Evolutionary conservation across 768 basidiomycete species (phyloP).

Genomic region (Agaricus blazei): DNA sequence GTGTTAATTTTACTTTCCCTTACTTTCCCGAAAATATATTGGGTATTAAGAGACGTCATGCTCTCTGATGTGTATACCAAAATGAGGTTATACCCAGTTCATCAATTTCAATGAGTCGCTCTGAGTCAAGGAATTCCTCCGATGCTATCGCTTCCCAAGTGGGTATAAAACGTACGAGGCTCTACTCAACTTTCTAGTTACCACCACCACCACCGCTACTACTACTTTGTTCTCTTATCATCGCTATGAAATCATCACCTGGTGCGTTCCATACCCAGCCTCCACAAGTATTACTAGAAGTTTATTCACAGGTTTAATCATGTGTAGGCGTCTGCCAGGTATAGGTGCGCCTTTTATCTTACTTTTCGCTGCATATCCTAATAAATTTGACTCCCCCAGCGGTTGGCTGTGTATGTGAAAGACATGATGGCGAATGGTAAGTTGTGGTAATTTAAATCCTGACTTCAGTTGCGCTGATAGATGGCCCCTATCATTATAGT

Average conservation of each 20-base stretch:
- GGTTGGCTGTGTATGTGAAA: slow-evolving; percentile 93
- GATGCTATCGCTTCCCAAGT: too few relatives aligned
- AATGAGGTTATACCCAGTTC: too few relatives aligned
- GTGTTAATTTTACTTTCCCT: too few relatives aligned
- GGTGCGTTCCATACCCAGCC: slow-evolving; percentile 19
- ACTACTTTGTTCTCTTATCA: not conserved
- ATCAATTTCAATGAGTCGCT: too few relatives aligned
- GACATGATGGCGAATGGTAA: slow-evolving; percentile 99
- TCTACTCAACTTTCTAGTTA: too few relatives aligned
- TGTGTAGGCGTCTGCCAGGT: slow-evolving; percentile 97
- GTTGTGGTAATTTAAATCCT: slow-evolving; percentile 17
- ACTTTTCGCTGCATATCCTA: not conserved
- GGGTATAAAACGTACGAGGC: too few relatives aligned
- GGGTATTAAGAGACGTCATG: too few relatives aligned
- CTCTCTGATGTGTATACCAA: too few relatives aligned
- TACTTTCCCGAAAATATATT: too few relatives aligned
- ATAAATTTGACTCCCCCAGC: slow-evolving; percentile 49
- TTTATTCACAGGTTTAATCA: slow-evolving; percentile 73
- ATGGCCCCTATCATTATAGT: slow-evolving; percentile 33
- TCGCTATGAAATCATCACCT: slow-evolving; percentile 89
- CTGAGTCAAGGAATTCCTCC: too few relatives aligned
- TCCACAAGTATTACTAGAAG: slow-evolving; percentile 5
- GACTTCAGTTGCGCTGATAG: not conserved
- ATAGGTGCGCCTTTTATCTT: slow-evolving; percentile 55
- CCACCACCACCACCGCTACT: too few relatives aligned